Base-by-base conservation (phyloP, 345 rosid species). In the Eucalyptus urophylla region DNA sequence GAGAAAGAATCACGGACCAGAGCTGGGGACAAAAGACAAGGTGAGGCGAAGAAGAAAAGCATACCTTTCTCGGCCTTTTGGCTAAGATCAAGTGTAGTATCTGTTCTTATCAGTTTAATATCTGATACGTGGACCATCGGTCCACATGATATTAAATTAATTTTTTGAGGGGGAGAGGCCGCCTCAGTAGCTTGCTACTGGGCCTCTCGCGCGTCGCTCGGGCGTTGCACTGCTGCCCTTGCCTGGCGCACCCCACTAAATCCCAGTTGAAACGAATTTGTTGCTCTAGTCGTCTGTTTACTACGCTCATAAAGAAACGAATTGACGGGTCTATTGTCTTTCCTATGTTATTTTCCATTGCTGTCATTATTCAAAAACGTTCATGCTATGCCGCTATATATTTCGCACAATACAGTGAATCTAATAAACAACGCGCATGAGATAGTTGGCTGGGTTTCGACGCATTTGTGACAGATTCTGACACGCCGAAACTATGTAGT, bases 1-100 rank as follows among this genome's bases (percentile, higher is more conserved):
- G 11, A 19, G 58, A 53, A 53, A 53, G 25, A 53, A 53, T 53
- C 11, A 53, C 58, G 5, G 25, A 53, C 25, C 58, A 53, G 58
- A 8, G 5, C 58, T 19, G 58, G 25, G 25, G 5, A 53, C 25
- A 53, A 53, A 53, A 21, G 0, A 21, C 25, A 21, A 53, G 25
- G 58, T 19, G 5, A 53, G 58, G 58, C 58, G 0, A 1, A 0
- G 0, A 0, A 0, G 0, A 0, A 53, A 65, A 37, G 53, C 94
- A 92, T 94, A 93, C 93, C 93, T 92, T 94, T 93, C 94, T 94
- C 94, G 94, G 96, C 95, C 95, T 94, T 93, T 93, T 92, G 93
- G 94, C 94, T 94, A 93, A 93, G 94, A 94, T 94, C 95, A 94
- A 92, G 94, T 93, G 94, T 92, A 94, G 94, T 93, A 94, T 93